A percentile compares a stretch with the other conserved stretches of the same genome.
Conservation (phyloP, 768 basidiomycete species). For the Favolaschia claudopus region DNA sequence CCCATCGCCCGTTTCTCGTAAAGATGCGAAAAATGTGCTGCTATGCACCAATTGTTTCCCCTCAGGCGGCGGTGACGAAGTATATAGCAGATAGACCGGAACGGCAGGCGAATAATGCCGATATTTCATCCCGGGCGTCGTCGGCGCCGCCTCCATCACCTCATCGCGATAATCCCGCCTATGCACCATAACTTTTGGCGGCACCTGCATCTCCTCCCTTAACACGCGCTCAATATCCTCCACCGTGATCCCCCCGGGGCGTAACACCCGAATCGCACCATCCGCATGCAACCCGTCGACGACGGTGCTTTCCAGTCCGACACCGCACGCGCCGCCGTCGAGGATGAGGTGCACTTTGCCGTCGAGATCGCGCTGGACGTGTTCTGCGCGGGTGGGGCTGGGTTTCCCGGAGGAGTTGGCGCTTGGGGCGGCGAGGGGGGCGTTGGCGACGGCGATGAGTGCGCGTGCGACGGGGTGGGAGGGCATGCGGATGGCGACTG, state of each 20-base stretch:
- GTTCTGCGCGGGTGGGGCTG: conserved; percentile 88
- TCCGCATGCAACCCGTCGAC: conserved; percentile 84
- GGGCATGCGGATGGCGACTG: conserved; percentile 93
- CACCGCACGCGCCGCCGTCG: conserved; percentile 90
- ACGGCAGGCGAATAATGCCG: conserved; percentile 94
- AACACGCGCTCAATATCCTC: conserved; percentile 81
- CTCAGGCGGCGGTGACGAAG: conserved; percentile 50
- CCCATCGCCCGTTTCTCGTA: conserved; percentile 36
- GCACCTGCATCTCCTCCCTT: conserved; percentile 43
- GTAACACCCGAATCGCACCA: conserved; percentile 79
- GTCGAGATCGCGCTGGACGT: conserved; percentile 81
- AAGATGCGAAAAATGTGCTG: conserved; percentile 50
- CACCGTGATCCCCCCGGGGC: conserved; percentile 92
- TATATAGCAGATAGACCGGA: conserved; percentile 79
- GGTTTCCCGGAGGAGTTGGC: conserved; percentile 96
- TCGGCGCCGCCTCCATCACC: conserved; percentile 78
- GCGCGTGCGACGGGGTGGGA: conserved; percentile 92
- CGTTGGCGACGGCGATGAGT: conserved; percentile 75
- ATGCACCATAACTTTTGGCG: conserved; percentile 78
- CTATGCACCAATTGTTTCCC: conserved; percentile 39
- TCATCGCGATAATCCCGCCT: conserved; percentile 78
- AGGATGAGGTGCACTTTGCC: conserved; percentile 81
- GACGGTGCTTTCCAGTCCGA: conserved; percentile 96
- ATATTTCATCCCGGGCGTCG: conserved; percentile 99
- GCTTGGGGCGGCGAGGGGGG: conserved; percentile 92